Percentiles rank a stretch among this genome's conserved stretches.
These are phyloP conservation scores for Thielaviopsis cerberus DNA, from an alignment of 2,329 filamentous ascomycete genomes.

Conservation along the genomic window DNA sequence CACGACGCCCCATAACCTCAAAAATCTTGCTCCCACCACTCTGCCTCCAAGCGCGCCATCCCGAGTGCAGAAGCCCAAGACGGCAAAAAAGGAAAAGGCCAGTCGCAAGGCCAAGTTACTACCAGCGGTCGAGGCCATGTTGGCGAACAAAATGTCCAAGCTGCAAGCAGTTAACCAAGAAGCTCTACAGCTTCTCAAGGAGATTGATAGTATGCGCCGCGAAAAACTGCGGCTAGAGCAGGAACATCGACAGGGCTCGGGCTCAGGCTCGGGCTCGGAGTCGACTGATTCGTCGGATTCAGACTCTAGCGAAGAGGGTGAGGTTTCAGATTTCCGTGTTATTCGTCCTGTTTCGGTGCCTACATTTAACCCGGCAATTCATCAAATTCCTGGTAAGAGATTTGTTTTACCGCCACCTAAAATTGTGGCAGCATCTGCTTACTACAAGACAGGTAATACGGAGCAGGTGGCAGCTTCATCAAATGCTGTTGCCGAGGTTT, in stretches of 20 bases:
- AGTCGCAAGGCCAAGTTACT: conserved; percentile 14
- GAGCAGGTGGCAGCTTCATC: not conserved
- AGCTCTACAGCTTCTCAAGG: conserved; percentile 7
- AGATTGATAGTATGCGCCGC: conserved; percentile 7
- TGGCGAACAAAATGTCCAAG: conserved; percentile 16
- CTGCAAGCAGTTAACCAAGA: conserved; percentile 7
- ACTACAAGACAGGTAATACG: not conserved
- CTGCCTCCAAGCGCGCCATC: not conserved
- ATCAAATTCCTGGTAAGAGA: not conserved
- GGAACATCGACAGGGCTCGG: no score
- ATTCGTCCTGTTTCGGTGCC: not conserved
- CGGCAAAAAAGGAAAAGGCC: not conserved
- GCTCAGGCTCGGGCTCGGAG: not conserved
- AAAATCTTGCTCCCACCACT: not conserved
- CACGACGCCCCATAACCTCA: not conserved
- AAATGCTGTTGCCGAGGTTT: no score
- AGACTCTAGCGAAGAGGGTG: not conserved
- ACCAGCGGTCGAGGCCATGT: conserved; percentile 16
- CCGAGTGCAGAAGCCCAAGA: not conserved
- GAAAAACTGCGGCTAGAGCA: conserved; percentile 2
- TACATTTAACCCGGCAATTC: not conserved
- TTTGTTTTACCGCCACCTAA: not conserved
- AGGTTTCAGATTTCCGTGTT: not conserved
- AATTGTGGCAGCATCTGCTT: not conserved
- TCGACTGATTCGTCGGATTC: not conserved